These are phyloP conservation scores for Lycium ferocissimum DNA, from an alignment of 257 asterid genomes.

Conservation along the genomic window DNA sequence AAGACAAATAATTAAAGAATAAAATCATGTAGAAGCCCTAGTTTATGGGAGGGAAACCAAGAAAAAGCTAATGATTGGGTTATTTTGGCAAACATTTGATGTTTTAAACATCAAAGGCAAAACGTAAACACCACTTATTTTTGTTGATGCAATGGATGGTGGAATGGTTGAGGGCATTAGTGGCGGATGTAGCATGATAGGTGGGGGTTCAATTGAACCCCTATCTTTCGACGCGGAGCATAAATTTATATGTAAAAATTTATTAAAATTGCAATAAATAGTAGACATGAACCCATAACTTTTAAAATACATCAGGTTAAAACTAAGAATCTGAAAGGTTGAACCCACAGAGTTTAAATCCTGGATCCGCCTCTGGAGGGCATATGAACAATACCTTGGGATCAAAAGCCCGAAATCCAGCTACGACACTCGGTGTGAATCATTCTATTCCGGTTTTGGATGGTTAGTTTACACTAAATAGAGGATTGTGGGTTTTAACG, in stretches of 20 bases:
- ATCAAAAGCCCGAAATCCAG: not conserved
- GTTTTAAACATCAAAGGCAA: not conserved
- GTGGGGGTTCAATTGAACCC: too few species aligned
- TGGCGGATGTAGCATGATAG: too few species aligned
- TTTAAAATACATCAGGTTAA: too few species aligned
- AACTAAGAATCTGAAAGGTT: too few species aligned
- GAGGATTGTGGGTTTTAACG: not conserved
- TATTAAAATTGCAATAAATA: too few species aligned
- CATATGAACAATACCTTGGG: not conserved
- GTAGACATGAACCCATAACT: too few species aligned
- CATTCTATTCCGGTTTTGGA: not conserved
- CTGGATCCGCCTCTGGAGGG: too few species aligned
- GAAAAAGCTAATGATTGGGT: not conserved
- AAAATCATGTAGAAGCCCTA: slow-evolving; percentile 15
- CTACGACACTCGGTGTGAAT: not conserved
- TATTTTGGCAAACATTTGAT: slow-evolving; percentile 8
- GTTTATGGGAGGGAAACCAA: not conserved
- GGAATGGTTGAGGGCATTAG: not conserved
- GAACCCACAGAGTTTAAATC: too few species aligned
- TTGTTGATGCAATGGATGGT: slow-evolving; percentile 22
- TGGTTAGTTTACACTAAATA: not conserved
- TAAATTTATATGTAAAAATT: too few species aligned
- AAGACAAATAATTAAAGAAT: not conserved
- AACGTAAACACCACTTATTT: not conserved
- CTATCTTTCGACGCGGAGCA: too few species aligned